Conservation (phyloP, 768 basidiomycete species). For the Boletus sp. region DNA sequence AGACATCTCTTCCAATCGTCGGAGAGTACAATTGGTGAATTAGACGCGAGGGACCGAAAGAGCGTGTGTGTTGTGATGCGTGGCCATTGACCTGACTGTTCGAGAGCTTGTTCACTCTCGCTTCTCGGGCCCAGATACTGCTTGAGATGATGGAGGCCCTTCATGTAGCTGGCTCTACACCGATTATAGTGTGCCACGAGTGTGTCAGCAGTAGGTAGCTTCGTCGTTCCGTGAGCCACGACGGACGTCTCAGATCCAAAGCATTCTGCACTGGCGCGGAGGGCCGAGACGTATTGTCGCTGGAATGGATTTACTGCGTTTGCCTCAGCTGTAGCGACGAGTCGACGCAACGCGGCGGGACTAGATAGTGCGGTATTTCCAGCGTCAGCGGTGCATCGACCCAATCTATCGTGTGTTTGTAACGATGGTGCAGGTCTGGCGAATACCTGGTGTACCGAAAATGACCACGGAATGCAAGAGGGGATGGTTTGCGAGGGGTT, state of each 20-base stretch:
- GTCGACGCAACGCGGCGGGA: not conserved
- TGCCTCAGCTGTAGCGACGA: constrained; percentile 1
- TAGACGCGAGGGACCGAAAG: constrained; percentile 30
- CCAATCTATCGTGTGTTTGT: not conserved
- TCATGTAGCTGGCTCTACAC: constrained; percentile 4
- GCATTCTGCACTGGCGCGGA: constrained; percentile 5
- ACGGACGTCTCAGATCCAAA: constrained; percentile 4
- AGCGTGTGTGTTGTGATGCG: constrained; percentile 31
- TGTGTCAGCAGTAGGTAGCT: not conserved
- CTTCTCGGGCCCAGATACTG: constrained; percentile 13
- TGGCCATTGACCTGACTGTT: constrained; percentile 36
- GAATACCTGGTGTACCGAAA: constrained; percentile 2
- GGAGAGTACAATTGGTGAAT: constrained; percentile 13
- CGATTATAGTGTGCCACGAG: constrained; percentile 9
- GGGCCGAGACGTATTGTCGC: constrained; percentile 6
- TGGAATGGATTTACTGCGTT: constrained; percentile 13
- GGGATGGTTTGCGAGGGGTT: not conserved
- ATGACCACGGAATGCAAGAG: not conserved
- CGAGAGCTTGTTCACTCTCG: constrained; percentile 16
- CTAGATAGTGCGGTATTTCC: not conserved
- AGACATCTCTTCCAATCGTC: constrained; percentile 32
- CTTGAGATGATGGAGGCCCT: not conserved
- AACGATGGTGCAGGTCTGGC: constrained; percentile 1
- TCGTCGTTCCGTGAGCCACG: not conserved
- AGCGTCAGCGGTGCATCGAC: not conserved